A percentile compares a stretch with the other conserved stretches of the same genome.
Conservation (phyloP, 768 basidiomycete species). For the Leccinum pellstonianum region DNA sequence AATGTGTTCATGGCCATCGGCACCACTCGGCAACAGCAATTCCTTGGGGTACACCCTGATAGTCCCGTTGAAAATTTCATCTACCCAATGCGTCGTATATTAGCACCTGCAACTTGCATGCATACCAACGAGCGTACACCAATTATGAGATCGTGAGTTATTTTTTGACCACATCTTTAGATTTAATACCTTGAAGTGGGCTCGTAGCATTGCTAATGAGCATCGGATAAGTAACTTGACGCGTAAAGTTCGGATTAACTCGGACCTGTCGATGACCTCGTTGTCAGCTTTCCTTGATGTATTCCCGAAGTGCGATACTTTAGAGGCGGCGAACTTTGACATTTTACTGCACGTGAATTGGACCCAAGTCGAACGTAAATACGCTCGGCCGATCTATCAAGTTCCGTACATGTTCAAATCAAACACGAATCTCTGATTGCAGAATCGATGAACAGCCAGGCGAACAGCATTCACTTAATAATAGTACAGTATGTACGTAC, state of each 20-base stretch:
- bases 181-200: not conserved
- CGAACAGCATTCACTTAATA: not conserved
- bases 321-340: not conserved
- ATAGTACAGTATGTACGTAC: constrained; percentile 1
- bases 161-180: not conserved
- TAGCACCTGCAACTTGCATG: not conserved
- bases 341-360: not conserved
- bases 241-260: not conserved
- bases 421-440: not conserved
- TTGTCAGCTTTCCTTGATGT: not conserved
- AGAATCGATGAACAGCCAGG: not conserved
- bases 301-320: not conserved
- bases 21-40: not conserved
- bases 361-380: too few species aligned
- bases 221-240: not conserved
- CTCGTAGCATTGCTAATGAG: not conserved
- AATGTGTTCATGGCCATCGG: not conserved
- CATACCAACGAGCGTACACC: not conserved
- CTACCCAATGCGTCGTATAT: not conserved
- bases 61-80: not conserved
- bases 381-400: not conserved
- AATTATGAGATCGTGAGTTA: not conserved
- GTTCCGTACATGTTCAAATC: not conserved
- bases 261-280: not conserved
- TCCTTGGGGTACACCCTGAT: not conserved